Conservation (phyloP, 257 asterid species). For the Solanum chaucha region DNA sequence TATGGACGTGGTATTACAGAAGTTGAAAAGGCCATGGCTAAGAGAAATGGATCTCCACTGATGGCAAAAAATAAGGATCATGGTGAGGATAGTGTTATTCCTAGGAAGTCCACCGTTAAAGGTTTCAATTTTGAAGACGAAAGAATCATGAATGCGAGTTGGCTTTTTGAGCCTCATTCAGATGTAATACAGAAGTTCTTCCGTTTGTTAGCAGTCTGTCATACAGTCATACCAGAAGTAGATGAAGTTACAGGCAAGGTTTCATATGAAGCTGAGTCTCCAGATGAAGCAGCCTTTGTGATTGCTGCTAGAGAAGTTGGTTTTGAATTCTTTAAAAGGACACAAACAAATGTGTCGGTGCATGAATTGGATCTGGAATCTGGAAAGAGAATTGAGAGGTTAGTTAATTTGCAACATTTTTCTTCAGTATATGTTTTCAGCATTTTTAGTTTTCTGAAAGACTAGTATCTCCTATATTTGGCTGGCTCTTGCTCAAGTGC, state of each 20-base stretch:
- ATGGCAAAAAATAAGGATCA: conserved; percentile 21
- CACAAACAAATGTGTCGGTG: conserved; percentile 58
- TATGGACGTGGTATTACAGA: conserved; percentile 78
- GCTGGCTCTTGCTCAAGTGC: background rate
- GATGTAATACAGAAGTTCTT: conserved; percentile 64
- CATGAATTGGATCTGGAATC: conserved; percentile 51
- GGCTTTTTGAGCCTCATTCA: conserved; percentile 49
- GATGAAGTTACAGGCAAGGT: conserved; percentile 54
- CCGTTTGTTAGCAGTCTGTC: conserved; percentile 74
- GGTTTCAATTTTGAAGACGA: conserved; percentile 83
- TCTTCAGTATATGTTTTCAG: background rate
- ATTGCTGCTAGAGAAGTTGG: conserved; percentile 92
- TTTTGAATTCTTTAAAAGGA: conserved; percentile 68
- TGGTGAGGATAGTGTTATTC: conserved; percentile 11
- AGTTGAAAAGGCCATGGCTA: conserved; percentile 85
- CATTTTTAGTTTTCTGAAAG: background rate
- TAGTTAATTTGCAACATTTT: conserved; percentile 13
- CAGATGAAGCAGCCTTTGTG: conserved; percentile 95
- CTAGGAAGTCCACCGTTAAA: conserved; percentile 37
- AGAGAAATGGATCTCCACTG: conserved; percentile 58
- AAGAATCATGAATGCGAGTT: conserved; percentile 52
- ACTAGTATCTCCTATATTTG: background rate
- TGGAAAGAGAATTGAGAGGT: conserved; percentile 63
- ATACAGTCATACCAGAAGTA: conserved; percentile 85
- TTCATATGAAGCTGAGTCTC: conserved; percentile 90